A percentile compares a stretch with the other conserved stretches of the same genome.
These are phyloP conservation scores for Sporothrix brasiliensis DNA, from an alignment of 2,329 filamentous ascomycete genomes.

Conservation along the genomic window DNA sequence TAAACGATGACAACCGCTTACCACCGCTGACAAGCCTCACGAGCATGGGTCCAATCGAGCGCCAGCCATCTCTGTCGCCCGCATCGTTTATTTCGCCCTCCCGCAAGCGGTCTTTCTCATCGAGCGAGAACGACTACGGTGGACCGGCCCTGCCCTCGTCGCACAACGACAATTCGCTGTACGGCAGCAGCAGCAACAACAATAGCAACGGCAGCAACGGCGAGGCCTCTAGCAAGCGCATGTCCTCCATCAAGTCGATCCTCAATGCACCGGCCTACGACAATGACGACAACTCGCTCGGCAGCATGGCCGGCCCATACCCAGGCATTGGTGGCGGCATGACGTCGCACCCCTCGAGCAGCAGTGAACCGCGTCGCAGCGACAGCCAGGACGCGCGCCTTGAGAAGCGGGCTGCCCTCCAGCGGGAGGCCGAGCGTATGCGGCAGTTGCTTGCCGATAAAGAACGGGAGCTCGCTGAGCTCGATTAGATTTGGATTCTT, in stretches of 20 bases:
- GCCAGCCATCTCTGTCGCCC: constrained; percentile 62
- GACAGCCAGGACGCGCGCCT: constrained; percentile 45
- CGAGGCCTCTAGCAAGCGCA: constrained; percentile 50
- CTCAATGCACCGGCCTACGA: constrained; percentile 60
- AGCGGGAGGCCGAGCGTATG: constrained; percentile 76
- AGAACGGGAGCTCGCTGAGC: constrained; percentile 68
- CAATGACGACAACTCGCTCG: constrained; percentile 41
- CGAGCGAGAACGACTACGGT: constrained; percentile 55
- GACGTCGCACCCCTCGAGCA: background rate
- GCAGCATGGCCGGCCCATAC: constrained; percentile 35
- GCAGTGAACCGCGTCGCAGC: constrained; percentile 33
- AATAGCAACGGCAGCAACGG: constrained; percentile 35
- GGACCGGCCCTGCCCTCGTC: background rate
- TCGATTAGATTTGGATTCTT: constrained; percentile 33
- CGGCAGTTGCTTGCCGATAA: constrained; percentile 71
- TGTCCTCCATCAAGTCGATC: constrained; percentile 76
- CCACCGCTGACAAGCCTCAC: constrained; percentile 57
- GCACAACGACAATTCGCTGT: constrained; percentile 10
- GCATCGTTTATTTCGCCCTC: constrained; percentile 62
- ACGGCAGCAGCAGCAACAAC: background rate
- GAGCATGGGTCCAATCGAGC: constrained; percentile 46
- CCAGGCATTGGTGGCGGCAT: constrained; percentile 30
- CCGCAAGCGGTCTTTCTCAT: constrained; percentile 70
- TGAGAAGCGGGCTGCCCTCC: constrained; percentile 66
- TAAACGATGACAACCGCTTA: constrained; percentile 61